These are phyloP conservation scores for Colletotrichum cereale DNA, from an alignment of 2,329 filamentous ascomycete species.

Conservation along the genomic window DNA sequence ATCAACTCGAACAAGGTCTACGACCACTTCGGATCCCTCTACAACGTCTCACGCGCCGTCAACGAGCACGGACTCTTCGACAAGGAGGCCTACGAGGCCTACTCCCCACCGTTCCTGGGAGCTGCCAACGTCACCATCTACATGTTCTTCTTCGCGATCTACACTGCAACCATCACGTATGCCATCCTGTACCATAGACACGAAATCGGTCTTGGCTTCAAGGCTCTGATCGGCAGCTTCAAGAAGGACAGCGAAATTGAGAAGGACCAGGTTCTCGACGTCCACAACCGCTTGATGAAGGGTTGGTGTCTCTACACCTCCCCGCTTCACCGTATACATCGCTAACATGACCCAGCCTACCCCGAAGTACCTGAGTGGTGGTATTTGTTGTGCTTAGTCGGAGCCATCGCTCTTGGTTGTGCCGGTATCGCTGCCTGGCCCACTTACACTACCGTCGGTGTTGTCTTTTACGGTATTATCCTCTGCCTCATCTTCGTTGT, in stretches of 20 bases:
- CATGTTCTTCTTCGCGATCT: conserved; percentile 68
- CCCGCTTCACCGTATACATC: not conserved
- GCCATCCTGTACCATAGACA: conserved; percentile 64
- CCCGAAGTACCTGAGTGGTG: conserved; percentile 67
- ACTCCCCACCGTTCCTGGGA: conserved; percentile 65
- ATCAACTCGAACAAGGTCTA: conserved; percentile 66
- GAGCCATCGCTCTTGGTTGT: conserved; percentile 60
- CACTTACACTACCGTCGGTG: conserved; percentile 63
- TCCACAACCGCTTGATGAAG: conserved; percentile 63
- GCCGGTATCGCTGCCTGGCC: conserved; percentile 62
- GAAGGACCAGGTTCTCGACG: conserved; percentile 54
- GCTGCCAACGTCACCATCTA: conserved; percentile 65
- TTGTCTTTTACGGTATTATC: conserved; percentile 64
- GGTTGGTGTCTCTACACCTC: not conserved
- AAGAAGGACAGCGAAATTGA: conserved; percentile 55
- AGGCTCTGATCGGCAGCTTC: conserved; percentile 60
- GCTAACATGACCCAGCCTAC: conserved; percentile 48
- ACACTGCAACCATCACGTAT: conserved; percentile 64
- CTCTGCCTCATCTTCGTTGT: conserved; percentile 65
- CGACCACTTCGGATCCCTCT: conserved; percentile 61
- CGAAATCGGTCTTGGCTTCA: conserved; percentile 63
- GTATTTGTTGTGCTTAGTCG: conserved; percentile 59
- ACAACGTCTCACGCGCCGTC: conserved; percentile 60
- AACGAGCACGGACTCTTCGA: conserved; percentile 60
- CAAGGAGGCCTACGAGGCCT: conserved; percentile 58